Conservation (phyloP, 2,329 filamentous ascomycete species). For the Fusarium napiforme region DNA sequence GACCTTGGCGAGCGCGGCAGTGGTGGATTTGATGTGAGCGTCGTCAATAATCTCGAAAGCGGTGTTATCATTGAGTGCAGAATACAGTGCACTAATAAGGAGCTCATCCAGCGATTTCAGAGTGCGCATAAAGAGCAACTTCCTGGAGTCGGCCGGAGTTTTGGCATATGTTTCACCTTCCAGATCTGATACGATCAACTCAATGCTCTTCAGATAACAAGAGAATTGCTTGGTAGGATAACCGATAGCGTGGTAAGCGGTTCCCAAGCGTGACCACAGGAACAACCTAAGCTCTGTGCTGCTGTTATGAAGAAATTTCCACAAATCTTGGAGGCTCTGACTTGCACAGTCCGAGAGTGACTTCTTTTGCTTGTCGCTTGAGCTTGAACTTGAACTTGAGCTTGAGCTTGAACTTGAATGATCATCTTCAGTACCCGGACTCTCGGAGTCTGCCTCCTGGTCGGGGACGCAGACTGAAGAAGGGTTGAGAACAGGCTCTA, state of each 20-base stretch:
- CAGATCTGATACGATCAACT: conserved; percentile 76
- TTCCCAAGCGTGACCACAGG: conserved; percentile 89
- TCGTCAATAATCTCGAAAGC: conserved; percentile 88
- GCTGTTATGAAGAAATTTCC: conserved; percentile 84
- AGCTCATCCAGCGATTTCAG: conserved; percentile 83
- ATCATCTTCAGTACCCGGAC: conserved; percentile 30
- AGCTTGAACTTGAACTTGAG: neutral
- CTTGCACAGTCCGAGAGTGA: conserved; percentile 63
- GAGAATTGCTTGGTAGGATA: conserved; percentile 90
- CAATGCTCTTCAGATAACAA: conserved; percentile 86
- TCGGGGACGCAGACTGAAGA: conserved; percentile 60
- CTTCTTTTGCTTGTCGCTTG: conserved; percentile 31
- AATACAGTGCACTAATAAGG: conserved; percentile 75
- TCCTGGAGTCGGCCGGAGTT: conserved; percentile 71
- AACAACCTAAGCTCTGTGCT: conserved; percentile 86
- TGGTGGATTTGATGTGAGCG: conserved; percentile 77
- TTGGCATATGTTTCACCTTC: conserved; percentile 71
- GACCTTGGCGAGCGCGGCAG: conserved; percentile 76
- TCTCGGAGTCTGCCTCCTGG: conserved; percentile 15
- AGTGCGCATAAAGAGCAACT: conserved; percentile 76
- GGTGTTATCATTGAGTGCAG: conserved; percentile 72
- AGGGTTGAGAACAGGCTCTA: conserved; percentile 91
- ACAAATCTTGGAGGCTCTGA: conserved; percentile 77
- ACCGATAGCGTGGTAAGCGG: conserved; percentile 86
- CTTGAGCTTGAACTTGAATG: conserved; percentile 23